A percentile compares a stretch with the other conserved stretches of the same genome.
phyloP scores from a whole-genome alignment of 257 asterid species.

The Echites panduratus region DNA sequence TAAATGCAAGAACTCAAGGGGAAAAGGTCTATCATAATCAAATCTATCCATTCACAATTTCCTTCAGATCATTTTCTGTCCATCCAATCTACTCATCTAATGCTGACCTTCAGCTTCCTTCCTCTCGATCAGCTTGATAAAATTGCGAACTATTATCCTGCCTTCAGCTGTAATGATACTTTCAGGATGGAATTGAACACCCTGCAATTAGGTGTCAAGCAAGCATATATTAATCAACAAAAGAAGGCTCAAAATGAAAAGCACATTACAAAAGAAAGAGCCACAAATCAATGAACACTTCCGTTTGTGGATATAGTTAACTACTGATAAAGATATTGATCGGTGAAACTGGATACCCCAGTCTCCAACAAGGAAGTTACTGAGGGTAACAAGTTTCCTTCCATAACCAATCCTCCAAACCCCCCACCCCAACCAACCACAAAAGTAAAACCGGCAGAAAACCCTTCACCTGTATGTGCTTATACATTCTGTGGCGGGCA shows the following conservation, averaged over 20 bases:
- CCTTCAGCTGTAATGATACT: slow-evolving; percentile 80
- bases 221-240: neutral
- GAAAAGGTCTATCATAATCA: no score
- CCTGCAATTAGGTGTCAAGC: slow-evolving; percentile 36
- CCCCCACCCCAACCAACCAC: no score
- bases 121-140: slow-evolving; percentile 59
- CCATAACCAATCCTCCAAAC: no score
- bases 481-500: slow-evolving; percentile 78
- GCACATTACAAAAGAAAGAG: neutral
- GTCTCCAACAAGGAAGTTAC: no score
- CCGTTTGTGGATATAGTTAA: no score
- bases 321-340: no score
- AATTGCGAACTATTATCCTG: slow-evolving; percentile 59
- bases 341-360: no score
- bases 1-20: no score
- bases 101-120: slow-evolving; percentile 48
- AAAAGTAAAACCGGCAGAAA: no score
- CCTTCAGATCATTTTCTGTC: no score
- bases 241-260: neutral
- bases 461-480: slow-evolving; percentile 56
- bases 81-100: slow-evolving; percentile 4
- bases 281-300: neutral
- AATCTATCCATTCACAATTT: no score
- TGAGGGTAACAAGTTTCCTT: no score
- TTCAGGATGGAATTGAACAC: slow-evolving; percentile 83